Percentiles rank a stretch among this genome's conserved stretches.
These are phyloP conservation scores for Fraxinus baroniana DNA, from an alignment of 305 asterid species.

Conservation along the genomic window DNA sequence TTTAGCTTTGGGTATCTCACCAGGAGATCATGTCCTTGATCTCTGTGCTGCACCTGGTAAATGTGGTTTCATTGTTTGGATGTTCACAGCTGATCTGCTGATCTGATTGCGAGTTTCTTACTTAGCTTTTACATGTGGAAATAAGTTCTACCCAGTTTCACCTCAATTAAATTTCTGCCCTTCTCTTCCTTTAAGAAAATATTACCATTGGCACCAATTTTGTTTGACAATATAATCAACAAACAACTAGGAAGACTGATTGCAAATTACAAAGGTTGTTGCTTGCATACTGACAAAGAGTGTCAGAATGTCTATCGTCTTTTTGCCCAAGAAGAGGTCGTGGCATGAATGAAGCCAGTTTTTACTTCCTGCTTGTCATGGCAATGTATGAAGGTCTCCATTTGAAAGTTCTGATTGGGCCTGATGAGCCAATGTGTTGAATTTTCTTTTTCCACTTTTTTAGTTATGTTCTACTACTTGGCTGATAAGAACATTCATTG, in stretches of 20 bases:
- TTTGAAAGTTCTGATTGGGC: background rate
- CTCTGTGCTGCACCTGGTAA: conserved; percentile 97
- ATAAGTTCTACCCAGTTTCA: background rate
- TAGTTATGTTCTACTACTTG: background rate
- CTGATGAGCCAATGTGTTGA: background rate
- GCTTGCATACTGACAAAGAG: background rate
- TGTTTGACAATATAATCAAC: background rate
- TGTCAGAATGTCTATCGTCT: background rate
- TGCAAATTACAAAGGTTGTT: background rate
- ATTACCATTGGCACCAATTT: background rate
- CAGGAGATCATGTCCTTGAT: conserved; percentile 86
- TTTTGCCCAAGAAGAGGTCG: background rate
- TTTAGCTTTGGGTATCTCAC: conserved; percentile 62
- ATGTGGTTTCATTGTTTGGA: conserved; percentile 21
- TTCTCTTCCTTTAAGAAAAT: background rate
- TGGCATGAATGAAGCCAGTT: background rate
- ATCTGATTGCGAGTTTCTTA: background rate
- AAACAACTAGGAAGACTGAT: background rate
- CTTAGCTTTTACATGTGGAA: background rate
- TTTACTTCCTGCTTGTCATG: background rate
- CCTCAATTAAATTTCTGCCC: background rate
- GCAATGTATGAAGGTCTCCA: background rate
- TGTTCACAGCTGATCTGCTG: background rate
- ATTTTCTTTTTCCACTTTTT: background rate
- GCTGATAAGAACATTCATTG: background rate